phyloP scores from a whole-genome alignment of 2,329 filamentous ascomycete genomes.

The Monilinia fructicola region DNA sequence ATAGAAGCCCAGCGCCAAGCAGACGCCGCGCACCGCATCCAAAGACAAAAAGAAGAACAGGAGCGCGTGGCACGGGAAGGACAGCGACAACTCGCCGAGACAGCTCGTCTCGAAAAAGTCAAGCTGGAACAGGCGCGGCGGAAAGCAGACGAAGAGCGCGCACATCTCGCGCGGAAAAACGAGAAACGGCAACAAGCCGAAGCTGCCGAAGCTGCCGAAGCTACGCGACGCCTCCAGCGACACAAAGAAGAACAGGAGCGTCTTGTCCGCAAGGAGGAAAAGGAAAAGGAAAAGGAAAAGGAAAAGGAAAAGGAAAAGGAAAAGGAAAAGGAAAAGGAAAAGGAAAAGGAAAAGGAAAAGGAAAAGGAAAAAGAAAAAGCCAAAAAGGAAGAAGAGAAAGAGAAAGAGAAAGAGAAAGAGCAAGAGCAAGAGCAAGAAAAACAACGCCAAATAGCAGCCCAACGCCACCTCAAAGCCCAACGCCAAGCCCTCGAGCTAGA shows the following conservation, averaged over 20 bases:
- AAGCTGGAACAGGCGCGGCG: too few relatives aligned
- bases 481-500: neutral
- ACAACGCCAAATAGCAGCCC: neutral
- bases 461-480: neutral
- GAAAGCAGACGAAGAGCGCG: too few relatives aligned
- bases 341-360: too few relatives aligned
- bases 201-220: neutral
- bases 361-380: too few relatives aligned
- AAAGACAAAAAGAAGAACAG: constrained; percentile 1
- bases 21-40: neutral
- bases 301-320: too few relatives aligned
- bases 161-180: too few relatives aligned
- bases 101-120: too few relatives aligned
- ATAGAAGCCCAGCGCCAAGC: neutral
- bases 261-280: neutral
- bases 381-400: too few relatives aligned
- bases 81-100: neutral
- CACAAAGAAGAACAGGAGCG: neutral
- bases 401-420: too few relatives aligned
- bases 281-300: too few relatives aligned
- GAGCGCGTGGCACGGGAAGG: neutral
- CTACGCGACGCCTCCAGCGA: neutral
- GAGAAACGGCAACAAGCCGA: neutral
- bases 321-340: too few relatives aligned
- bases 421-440: too few relatives aligned